Evolutionary conservation across 2,329 filamentous ascomycete genomes (phyloP).

Genomic region (Penicillium janthinellum): DNA sequence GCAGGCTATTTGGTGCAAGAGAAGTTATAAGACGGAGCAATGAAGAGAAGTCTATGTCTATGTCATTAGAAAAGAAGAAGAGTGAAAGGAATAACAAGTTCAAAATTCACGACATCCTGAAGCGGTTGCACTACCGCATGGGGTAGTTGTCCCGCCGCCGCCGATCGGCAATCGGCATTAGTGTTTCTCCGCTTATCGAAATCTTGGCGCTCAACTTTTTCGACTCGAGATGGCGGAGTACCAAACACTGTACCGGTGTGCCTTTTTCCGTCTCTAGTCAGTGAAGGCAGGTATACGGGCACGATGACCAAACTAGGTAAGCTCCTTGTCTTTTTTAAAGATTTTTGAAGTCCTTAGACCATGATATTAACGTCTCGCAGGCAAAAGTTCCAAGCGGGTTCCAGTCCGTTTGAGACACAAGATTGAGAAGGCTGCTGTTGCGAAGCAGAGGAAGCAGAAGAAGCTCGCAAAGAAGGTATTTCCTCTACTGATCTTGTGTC

Average conservation of each 20-base stretch:
- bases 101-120: not conserved
- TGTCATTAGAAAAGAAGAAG: not conserved
- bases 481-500: not conserved
- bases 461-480: conserved; percentile 81
- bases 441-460: conserved; percentile 86
- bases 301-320: conserved; percentile 48
- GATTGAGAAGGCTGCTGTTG: conserved; percentile 87
- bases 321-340: conserved; percentile 2
- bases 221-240: conserved; percentile 22
- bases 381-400: conserved; percentile 91
- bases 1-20: not conserved
- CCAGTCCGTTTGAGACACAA: conserved; percentile 90
- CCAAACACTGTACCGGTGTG: conserved; percentile 15
- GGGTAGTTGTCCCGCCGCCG: conserved; percentile 20
- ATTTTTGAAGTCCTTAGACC: not conserved
- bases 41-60: conserved; percentile 10
- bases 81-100: not conserved
- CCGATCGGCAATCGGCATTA: conserved; percentile 38
- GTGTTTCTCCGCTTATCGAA: conserved; percentile 41
- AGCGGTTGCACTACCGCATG: conserved; percentile 16
- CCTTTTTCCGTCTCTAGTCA: conserved; percentile 18
- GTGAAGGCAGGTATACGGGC: conserved; percentile 15
- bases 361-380: conserved; percentile 49
- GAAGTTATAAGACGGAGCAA: not conserved
- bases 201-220: conserved; percentile 39